These are phyloP conservation scores for Trametes gibbosa DNA, from an alignment of 768 basidiomycete species.

Conservation along the genomic window DNA sequence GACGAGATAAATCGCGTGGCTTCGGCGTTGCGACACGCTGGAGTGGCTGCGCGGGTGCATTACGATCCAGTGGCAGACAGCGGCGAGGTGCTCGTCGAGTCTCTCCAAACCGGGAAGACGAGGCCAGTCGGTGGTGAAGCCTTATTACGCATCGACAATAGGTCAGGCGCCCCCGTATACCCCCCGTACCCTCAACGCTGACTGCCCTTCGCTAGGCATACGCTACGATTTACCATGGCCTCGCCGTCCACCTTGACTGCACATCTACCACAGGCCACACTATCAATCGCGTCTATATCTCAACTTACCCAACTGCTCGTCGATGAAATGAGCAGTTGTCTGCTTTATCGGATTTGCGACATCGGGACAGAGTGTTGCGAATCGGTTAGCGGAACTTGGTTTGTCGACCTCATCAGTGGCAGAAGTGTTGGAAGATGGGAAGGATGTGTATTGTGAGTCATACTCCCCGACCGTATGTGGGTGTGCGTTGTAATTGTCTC, in stretches of 20 bases:
- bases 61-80: conserved; percentile 68
- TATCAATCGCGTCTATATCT: conserved; percentile 69
- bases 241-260: conserved; percentile 78
- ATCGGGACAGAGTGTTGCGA: conserved; percentile 58
- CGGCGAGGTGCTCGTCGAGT: conserved; percentile 54
- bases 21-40: conserved; percentile 46
- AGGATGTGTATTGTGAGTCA: conserved; percentile 67
- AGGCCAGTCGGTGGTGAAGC: conserved; percentile 68
- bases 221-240: conserved; percentile 69
- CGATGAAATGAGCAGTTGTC: conserved; percentile 73
- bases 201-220: conserved; percentile 46
- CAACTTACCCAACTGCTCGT: conserved; percentile 72
- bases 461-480: background rate
- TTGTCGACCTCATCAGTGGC: conserved; percentile 69
- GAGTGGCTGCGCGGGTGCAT: conserved; percentile 54
- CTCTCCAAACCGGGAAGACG: conserved; percentile 40
- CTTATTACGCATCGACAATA: conserved; percentile 64
- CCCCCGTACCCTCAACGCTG: background rate
- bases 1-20: conserved; percentile 53
- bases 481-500: background rate
- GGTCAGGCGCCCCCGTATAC: conserved; percentile 37
- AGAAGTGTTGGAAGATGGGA: conserved; percentile 74
- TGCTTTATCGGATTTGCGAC: conserved; percentile 68
- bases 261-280: conserved; percentile 76
- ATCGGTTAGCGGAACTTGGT: conserved; percentile 59